These are phyloP conservation scores for Lathyrus sativus DNA, from an alignment of 306 rosid genomes.

Conservation along the genomic window DNA sequence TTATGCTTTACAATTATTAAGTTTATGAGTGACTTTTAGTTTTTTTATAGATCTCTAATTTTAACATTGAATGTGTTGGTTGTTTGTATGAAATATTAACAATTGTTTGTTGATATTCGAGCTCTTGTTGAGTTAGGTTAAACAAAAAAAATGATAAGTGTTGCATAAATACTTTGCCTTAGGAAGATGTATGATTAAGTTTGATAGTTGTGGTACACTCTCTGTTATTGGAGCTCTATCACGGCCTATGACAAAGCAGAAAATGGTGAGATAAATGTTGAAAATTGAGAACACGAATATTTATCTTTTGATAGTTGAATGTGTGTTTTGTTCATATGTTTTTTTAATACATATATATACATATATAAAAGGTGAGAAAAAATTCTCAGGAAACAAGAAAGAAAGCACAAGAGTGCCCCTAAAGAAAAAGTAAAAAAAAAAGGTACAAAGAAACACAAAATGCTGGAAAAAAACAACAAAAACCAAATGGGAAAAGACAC, in stretches of 20 bases:
- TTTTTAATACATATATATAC: too few relatives aligned
- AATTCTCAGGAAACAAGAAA: too few relatives aligned
- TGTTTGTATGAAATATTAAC: conserved; percentile 2
- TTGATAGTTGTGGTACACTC: conserved; percentile 6
- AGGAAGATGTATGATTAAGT: conserved; percentile 20
- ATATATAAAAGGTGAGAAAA: too few relatives aligned
- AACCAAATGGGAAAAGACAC: too few relatives aligned
- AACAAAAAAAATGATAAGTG: background rate
- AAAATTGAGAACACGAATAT: background rate
- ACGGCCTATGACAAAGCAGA: conserved; percentile 22
- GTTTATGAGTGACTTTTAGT: background rate
- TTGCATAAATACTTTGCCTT: background rate
- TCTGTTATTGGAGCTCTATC: conserved; percentile 25
- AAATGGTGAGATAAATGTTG: background rate
- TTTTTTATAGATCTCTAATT: background rate
- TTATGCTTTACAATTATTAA: conserved; percentile 33
- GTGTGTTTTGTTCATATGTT: too few relatives aligned
- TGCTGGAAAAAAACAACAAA: too few relatives aligned
- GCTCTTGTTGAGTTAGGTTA: background rate
- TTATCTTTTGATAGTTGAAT: too few relatives aligned
- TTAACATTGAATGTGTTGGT: conserved; percentile 4
- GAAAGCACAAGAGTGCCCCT: too few relatives aligned
- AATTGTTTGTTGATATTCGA: conserved; percentile 6
- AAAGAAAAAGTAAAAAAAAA: too few relatives aligned
- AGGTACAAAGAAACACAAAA: too few relatives aligned